phyloP scores from a whole-genome alignment of 2,329 filamentous ascomycete genomes.

The Colletotrichum sp. region DNA sequence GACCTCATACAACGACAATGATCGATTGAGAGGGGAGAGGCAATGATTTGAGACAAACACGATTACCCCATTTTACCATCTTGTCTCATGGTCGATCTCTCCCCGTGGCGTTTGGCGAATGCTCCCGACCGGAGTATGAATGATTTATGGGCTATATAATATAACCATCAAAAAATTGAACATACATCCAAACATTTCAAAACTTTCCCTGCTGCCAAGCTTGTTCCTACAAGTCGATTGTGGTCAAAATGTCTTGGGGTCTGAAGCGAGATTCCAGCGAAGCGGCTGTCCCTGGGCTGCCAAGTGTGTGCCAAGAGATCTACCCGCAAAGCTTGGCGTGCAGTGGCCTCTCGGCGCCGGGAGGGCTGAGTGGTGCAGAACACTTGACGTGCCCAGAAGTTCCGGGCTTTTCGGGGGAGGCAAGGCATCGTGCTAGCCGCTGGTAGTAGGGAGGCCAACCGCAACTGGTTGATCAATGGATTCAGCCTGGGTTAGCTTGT shows the following conservation, averaged over 20 bases:
- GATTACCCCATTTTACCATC: not conserved
- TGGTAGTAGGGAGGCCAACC: not conserved
- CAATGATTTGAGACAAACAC: not conserved
- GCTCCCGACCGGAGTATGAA: not conserved
- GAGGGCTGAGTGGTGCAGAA: not conserved
- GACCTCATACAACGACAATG: not conserved
- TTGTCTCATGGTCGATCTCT: not conserved
- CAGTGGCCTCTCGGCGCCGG: not conserved
- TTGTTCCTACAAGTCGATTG: not conserved
- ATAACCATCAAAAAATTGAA: not conserved
- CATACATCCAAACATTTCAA: not conserved
- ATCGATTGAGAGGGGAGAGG: not conserved
- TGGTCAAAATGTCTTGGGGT: not conserved
- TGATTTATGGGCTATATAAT: not conserved
- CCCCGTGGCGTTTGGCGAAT: conserved; percentile 13
- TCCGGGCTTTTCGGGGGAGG: not conserved
- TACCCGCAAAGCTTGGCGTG: conserved; percentile 18
- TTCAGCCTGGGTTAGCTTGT: not conserved
- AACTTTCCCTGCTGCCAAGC: not conserved
- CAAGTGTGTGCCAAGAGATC: conserved; percentile 18
- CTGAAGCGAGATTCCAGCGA: not conserved
- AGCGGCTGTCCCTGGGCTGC: conserved; percentile 1
- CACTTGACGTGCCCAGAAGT: not conserved
- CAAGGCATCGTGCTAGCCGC: not conserved
- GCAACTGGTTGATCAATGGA: not conserved